Conservation (phyloP, 257 asterid species). For the Gardenia jasminoides region DNA sequence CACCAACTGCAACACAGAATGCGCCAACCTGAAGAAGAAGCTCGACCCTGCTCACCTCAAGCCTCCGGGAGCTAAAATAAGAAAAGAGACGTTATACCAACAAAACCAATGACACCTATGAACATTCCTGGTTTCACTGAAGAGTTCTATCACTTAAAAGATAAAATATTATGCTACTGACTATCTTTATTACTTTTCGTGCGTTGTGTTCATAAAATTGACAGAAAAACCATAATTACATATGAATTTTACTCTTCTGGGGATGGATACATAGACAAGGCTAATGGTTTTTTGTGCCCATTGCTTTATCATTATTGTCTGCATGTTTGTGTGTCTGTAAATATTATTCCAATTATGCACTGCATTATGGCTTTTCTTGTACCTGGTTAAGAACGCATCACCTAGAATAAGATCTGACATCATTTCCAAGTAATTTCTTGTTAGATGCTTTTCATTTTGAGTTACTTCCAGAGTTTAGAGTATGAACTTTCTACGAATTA, state of each 20-base stretch:
- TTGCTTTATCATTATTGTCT: too few relatives aligned
- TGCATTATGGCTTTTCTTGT: not conserved
- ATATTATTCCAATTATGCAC: too few relatives aligned
- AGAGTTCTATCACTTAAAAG: too few relatives aligned
- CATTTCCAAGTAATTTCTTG: not conserved
- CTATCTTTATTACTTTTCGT: too few relatives aligned
- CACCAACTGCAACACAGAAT: conserved; percentile 87
- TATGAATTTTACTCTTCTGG: too few relatives aligned
- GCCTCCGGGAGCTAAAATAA: conserved; percentile 85
- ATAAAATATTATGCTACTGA: not conserved
- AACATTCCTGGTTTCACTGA: not conserved
- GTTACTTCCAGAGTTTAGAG: not conserved
- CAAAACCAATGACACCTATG: not conserved
- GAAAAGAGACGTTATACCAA: conserved; percentile 7
- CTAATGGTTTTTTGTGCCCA: too few relatives aligned
- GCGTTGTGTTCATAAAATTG: too few relatives aligned
- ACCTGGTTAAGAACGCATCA: not conserved
- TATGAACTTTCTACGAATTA: not conserved
- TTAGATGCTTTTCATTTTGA: too few relatives aligned
- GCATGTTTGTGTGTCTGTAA: too few relatives aligned
- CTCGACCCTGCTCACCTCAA: conserved; percentile 96
- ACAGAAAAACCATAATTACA: too few relatives aligned
- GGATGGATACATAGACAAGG: too few relatives aligned
- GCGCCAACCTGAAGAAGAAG: conserved; percentile 96
- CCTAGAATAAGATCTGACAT: not conserved